These are phyloP conservation scores for Neonectria magnoliae DNA, from an alignment of 2,329 filamentous ascomycete species.

Conservation along the genomic window DNA sequence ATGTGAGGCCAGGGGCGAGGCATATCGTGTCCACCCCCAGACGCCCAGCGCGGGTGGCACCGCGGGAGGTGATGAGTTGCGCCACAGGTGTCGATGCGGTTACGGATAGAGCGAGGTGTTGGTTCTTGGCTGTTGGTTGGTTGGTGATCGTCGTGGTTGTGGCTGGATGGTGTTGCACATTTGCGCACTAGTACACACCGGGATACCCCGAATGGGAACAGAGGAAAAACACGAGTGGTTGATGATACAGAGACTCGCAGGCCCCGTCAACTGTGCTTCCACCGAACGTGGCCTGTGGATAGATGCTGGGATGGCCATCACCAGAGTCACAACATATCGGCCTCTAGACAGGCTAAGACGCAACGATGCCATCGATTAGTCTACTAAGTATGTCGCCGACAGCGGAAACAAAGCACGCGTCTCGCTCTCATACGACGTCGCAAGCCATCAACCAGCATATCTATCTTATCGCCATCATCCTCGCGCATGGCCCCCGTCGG, in stretches of 20 bases:
- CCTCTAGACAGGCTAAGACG: too few relatives aligned
- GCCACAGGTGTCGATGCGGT: neutral
- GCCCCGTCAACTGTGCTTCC: too few relatives aligned
- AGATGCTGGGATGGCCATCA: too few relatives aligned
- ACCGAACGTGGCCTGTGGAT: too few relatives aligned
- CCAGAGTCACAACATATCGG: too few relatives aligned
- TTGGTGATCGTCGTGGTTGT: neutral
- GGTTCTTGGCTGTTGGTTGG: too few relatives aligned
- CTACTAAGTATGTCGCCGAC: too few relatives aligned
- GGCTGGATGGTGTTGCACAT: too few relatives aligned
- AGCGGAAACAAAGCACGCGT: neutral
- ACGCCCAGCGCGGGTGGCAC: constrained; percentile 10
- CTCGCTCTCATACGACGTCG: neutral
- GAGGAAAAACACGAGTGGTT: neutral
- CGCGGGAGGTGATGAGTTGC: neutral
- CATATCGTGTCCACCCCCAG: constrained; percentile 3
- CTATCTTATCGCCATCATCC: too few relatives aligned
- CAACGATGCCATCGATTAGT: neutral
- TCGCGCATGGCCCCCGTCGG: constrained; percentile 1
- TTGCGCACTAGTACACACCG: too few relatives aligned
- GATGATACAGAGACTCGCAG: neutral
- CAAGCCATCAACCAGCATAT: neutral
- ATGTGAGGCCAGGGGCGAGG: neutral
- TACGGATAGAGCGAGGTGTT: neutral
- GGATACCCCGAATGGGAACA: neutral